These are phyloP conservation scores for Camillea tinctor DNA, from an alignment of 2,329 filamentous ascomycete species.

Conservation along the genomic window DNA sequence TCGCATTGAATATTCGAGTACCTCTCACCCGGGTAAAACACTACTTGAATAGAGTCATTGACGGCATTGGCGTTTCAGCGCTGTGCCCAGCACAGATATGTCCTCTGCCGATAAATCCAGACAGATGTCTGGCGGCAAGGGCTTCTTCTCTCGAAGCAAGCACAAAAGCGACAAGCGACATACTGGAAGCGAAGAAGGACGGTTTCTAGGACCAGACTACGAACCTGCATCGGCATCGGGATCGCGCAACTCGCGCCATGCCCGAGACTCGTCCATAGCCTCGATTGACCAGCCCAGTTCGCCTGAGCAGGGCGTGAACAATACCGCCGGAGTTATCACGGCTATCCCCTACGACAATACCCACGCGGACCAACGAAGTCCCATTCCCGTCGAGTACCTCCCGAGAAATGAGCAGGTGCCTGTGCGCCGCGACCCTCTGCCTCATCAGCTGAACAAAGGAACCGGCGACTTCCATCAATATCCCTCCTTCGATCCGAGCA, in stretches of 20 bases:
- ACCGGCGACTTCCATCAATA: constrained; percentile 86
- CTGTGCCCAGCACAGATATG: constrained; percentile 39
- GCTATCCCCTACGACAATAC: constrained; percentile 83
- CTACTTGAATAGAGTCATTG: constrained; percentile 16
- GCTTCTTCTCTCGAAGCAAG: constrained; percentile 87
- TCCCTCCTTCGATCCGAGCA: constrained; percentile 64
- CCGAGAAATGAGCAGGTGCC: constrained; percentile 64
- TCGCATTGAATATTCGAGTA: constrained; percentile 14
- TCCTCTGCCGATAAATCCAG: constrained; percentile 73
- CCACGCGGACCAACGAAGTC: constrained; percentile 63
- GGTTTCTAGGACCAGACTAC: constrained; percentile 55
- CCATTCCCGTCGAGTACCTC: constrained; percentile 71
- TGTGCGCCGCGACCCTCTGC: constrained; percentile 68
- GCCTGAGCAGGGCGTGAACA: constrained; percentile 65
- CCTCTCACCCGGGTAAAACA: constrained; percentile 12
- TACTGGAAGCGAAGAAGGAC: constrained; percentile 57
- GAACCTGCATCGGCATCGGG: constrained; percentile 65
- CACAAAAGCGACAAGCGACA: constrained; percentile 70
- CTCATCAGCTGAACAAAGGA: constrained; percentile 79
- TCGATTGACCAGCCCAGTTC: constrained; percentile 69
- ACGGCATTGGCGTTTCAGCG: constrained; percentile 28
- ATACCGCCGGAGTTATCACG: constrained; percentile 79
- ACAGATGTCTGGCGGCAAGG: constrained; percentile 71
- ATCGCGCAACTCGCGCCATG: constrained; percentile 73
- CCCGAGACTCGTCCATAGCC: constrained; percentile 68